Evolutionary conservation across 371 early-diverging fungal genomes (phyloP), one percentile per base, ranked within the genome.

Genomic region (Phascolomyces articulosus): DNA sequence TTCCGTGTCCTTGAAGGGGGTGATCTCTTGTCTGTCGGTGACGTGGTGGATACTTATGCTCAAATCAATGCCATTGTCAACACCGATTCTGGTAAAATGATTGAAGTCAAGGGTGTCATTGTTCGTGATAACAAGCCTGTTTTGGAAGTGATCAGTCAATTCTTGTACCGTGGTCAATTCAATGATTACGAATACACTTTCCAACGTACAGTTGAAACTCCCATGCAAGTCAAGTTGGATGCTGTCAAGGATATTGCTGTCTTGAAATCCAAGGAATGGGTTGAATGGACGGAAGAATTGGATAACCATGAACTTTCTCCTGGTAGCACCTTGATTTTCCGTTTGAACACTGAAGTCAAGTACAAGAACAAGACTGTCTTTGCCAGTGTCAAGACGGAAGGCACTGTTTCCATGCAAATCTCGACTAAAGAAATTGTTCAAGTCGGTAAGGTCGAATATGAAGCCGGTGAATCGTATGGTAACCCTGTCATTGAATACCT

Each of bases 91-190:
- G 98, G 98, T 60, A 97, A 97, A 85, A 81, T 91, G 69, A 91
- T 96, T 59, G 91, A 93, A 68, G 95, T 96, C 75, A 91, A 90
- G 86, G 96, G 92, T 40, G 79, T 82, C 23, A 79, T 90, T 55
- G 74, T 83, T 34, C 86, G 88, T 55, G 87, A 85, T 11, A 80
- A 75, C 68, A 85, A 80, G 70, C 86, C 87, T 51, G 77, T 92
- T 16, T 77, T 92, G 76, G 94, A 93, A 81, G 90, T 89, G 63
- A 90, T 84, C 63, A 88, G 85, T 51, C 87, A 91, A 67, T 97
- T 97, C 90, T 87, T 97, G 84, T 95, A 94, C 85, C 93, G 98
- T 70, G 98, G 97, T 58, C 81, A 79, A 38, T 95, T 93, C 70
- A 79, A 79, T 34, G 95, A 95, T 65, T 94, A 85, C 72, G 85